Conservation (phyloP, 176 grass and related monocot genomes). For the Coix lacrymajobi region DNA sequence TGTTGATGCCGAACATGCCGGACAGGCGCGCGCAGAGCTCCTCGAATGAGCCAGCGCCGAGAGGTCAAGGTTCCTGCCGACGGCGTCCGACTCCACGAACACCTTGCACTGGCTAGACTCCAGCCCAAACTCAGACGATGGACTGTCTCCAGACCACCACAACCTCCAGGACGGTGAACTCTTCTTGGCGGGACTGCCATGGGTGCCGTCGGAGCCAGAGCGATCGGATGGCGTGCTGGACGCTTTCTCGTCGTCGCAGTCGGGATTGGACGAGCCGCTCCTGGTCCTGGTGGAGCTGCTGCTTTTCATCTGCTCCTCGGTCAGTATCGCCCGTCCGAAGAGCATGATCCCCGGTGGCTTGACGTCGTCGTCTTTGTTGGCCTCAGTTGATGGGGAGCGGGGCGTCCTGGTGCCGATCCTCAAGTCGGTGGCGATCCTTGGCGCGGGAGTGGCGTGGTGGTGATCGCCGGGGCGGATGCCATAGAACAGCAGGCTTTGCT, state of each 20-base stretch:
- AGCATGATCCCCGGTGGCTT: slow-evolving; percentile 54
- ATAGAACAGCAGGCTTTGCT: slow-evolving; percentile 24
- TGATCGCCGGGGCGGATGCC: slow-evolving; percentile 26
- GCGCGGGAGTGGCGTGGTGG: neutral
- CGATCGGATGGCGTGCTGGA: slow-evolving; percentile 47
- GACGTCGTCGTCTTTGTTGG: slow-evolving; percentile 25
- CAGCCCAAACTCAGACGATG: slow-evolving; percentile 1
- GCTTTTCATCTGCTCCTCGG: slow-evolving; percentile 60
- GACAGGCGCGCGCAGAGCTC: slow-evolving; percentile 58
- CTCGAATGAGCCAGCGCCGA: slow-evolving; percentile 63
- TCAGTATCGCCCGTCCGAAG: slow-evolving; percentile 70
- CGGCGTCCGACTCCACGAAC: slow-evolving; percentile 72
- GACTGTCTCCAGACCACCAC: neutral
- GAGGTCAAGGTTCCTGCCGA: slow-evolving; percentile 80
- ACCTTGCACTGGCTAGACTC: slow-evolving; percentile 74
- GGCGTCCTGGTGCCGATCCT: slow-evolving; percentile 14
- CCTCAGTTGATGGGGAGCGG: slow-evolving; percentile 1
- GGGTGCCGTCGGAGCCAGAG: slow-evolving; percentile 58
- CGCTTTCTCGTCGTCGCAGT: slow-evolving; percentile 55
- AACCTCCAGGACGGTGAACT: slow-evolving; percentile 5
- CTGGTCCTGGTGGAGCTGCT: neutral
- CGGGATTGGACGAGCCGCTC: slow-evolving; percentile 6
- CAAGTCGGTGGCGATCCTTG: slow-evolving; percentile 33
- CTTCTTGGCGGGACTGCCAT: slow-evolving; percentile 44
- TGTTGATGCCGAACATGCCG: slow-evolving; percentile 57